Percentiles rank a stretch among this genome's conserved stretches.
These are phyloP conservation scores for Candida pseudoglaebosa DNA, from an alignment of 805 yeast genomes.

Conservation along the genomic window DNA sequence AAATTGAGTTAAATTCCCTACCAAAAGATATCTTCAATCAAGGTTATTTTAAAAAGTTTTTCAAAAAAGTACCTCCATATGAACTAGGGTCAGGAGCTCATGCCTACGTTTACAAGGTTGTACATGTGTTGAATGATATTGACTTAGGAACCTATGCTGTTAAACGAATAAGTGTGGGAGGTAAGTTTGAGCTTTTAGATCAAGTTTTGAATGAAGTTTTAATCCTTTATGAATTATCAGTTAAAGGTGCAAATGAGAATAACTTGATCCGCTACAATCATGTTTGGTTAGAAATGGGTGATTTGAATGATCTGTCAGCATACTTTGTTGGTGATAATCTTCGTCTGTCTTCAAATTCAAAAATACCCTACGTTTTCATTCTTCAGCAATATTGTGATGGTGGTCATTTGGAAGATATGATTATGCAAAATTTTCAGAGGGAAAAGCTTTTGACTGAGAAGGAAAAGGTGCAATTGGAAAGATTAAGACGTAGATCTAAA, in stretches of 20 bases:
- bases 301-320: conserved; percentile 45
- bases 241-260: conserved; percentile 37
- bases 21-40: conserved; percentile 66
- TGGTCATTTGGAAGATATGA: conserved; percentile 74
- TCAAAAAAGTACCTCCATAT: conserved; percentile 48
- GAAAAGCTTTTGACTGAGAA: conserved; percentile 20
- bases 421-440: conserved; percentile 19
- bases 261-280: conserved; percentile 83
- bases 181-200: conserved; percentile 62
- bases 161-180: conserved; percentile 81
- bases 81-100: conserved; percentile 78
- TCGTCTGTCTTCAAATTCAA: conserved; percentile 6
- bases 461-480: conserved; percentile 25
- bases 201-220: conserved; percentile 76
- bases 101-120: conserved; percentile 81
- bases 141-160: conserved; percentile 78
- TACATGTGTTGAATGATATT: conserved; percentile 68
- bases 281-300: conserved; percentile 79
- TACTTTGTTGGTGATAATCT: conserved; percentile 16
- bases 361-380: conserved; percentile 69
- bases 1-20: conserved; percentile 16
- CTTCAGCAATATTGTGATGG: conserved; percentile 87
- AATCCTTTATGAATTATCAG: conserved; percentile 54
- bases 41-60: conserved; percentile 76
- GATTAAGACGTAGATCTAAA: conserved; percentile 18